A percentile compares a stretch with the other conserved stretches of the same genome.
Evolutionary conservation across 257 asterid species (phyloP).

Genomic region (Solanum megistacrolobum): DNA sequence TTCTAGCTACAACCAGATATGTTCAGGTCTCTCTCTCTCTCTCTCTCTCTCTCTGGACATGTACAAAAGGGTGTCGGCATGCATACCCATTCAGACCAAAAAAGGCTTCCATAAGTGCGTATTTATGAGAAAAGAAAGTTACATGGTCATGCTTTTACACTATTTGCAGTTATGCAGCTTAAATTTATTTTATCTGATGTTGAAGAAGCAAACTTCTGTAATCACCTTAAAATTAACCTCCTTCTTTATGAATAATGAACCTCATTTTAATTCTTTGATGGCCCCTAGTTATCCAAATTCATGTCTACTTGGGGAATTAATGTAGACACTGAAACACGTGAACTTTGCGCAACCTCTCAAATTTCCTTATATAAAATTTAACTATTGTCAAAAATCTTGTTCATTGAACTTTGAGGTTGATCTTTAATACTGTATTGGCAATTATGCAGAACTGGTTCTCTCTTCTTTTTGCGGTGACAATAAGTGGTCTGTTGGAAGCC

Average conservation of each 20-base stretch:
- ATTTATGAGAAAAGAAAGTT: not conserved
- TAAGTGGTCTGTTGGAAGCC: slow-evolving; percentile 87
- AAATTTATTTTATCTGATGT: not conserved
- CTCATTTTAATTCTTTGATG: not conserved
- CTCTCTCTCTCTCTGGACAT: slow-evolving; percentile 1
- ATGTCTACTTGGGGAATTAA: not conserved
- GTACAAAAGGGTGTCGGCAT: not conserved
- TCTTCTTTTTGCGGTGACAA: slow-evolving; percentile 65
- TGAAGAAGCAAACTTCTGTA: not conserved
- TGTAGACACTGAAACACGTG: not conserved
- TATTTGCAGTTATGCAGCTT: not conserved
- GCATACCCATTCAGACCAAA: not conserved
- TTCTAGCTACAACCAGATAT: slow-evolving; percentile 71
- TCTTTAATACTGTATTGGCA: not conserved
- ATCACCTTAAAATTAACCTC: not conserved
- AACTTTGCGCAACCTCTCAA: not conserved
- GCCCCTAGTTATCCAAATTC: not conserved
- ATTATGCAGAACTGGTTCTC: slow-evolving; percentile 78
- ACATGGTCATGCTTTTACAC: not conserved
- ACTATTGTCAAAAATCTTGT: not conserved
- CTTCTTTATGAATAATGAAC: not conserved
- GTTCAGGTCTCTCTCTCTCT: slow-evolving; percentile 51
- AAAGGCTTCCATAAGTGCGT: not conserved
- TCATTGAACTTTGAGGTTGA: slow-evolving; percentile 5
- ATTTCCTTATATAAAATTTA: not conserved